These are phyloP conservation scores for Xylaria longipes DNA, from an alignment of 495 filamentous ascomycete species.

Conservation along the genomic window DNA sequence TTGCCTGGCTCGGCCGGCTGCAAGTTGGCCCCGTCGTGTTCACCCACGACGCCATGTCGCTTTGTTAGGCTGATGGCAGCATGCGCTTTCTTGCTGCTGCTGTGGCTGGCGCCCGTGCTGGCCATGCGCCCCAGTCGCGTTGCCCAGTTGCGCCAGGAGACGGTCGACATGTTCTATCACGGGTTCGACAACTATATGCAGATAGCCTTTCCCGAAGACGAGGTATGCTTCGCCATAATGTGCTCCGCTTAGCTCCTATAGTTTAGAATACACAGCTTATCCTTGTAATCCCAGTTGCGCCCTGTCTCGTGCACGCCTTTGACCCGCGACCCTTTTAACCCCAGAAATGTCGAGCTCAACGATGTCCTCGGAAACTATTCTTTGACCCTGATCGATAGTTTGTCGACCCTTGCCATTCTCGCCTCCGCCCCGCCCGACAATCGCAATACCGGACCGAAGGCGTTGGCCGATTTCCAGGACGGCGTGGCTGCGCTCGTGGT, in stretches of 20 bases:
- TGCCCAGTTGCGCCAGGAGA: conserved; percentile 67
- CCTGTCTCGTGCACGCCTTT: conserved; percentile 85
- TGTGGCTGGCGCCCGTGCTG: conserved; percentile 43
- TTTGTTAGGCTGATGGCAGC: conserved; percentile 27
- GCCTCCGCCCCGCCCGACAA: conserved; percentile 67
- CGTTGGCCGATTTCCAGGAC: conserved; percentile 77
- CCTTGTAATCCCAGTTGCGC: conserved; percentile 61
- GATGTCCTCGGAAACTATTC: conserved; percentile 98
- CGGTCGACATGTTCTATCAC: conserved; percentile 94
- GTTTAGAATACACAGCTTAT: conserved; percentile 18
- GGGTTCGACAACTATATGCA: conserved; percentile 95
- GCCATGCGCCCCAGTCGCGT: conserved; percentile 61
- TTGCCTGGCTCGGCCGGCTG: conserved; percentile 47
- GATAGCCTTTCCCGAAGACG: conserved; percentile 95
- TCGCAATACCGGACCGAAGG: conserved; percentile 60
- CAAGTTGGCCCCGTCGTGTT: conserved; percentile 37
- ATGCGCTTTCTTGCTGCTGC: conserved; percentile 34
- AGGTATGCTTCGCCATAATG: conserved; percentile 54
- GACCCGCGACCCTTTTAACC: conserved; percentile 80
- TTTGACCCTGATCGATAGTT: conserved; percentile 90
- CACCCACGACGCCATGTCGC: conserved; percentile 30
- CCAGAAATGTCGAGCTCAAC: conserved; percentile 84
- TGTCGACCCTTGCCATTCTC: conserved; percentile 90
- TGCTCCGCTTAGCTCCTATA: conserved; percentile 8
- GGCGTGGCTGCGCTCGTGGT: conserved; percentile 79